Base-by-base conservation (phyloP, 768 basidiomycete species). In the Boletus vermiculosoides region DNA sequence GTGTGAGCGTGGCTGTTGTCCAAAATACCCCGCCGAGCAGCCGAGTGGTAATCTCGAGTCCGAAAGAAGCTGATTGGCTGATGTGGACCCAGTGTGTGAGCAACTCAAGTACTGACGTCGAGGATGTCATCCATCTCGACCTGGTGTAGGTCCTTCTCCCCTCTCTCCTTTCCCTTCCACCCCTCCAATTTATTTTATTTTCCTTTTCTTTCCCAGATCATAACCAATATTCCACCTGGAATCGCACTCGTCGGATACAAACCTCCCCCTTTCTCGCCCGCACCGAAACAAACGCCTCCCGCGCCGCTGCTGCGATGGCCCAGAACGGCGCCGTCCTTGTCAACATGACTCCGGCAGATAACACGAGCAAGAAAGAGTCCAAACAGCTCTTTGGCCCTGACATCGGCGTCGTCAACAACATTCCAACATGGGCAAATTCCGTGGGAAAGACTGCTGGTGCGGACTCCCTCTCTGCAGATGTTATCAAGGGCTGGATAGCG, bases 321-420 rank as follows among this genome's bases (percentile, higher is more conserved):
- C 76, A 77, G 57, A 71, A 65, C 31, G 67, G 66, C 44, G 67
- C 69, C 22, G 67, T 68, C 57, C 62, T 64, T 47, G 56, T 71
- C 56, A 66, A 67, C 61, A 46, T 72, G 61, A 34, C 56, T 37
- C 22, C 47, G 10, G 60, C 53, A 4, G 65, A 63, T 0, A 52
- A 42, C 8, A 0, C 66, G 1, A 64, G 62, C 52, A 80, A 79
- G 64, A 80, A 84, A 45, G 82, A 82, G 62, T 86, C 84, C 68
- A 83, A 84, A 42, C 83, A 84, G 13, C 82, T 97, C 45, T 97
- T 96, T 72, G 94, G 94, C 0, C 94, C 94, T 10, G 90, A 88
- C 70, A 90, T 97, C 55, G 94, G 94, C 11, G 80, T 87, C 50
- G 82, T 88, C 45, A 81, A 74, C 66, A 79, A 76, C 52, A 83